phyloP scores from a whole-genome alignment of 2,329 filamentous ascomycete genomes.

The Trichophyton verrucosum region DNA sequence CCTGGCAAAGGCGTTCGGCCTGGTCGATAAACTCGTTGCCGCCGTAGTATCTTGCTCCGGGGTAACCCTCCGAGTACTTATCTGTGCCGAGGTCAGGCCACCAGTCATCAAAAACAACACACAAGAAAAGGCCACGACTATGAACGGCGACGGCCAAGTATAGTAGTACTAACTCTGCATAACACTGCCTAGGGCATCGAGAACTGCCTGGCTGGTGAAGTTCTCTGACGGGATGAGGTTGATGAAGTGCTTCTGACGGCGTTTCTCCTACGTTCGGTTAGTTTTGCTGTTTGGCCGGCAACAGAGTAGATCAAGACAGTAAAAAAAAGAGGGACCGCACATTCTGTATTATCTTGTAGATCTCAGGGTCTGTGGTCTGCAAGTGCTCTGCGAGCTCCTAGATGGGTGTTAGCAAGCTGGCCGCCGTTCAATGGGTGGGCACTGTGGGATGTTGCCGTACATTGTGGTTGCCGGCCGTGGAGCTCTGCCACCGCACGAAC shows the following conservation, averaged over 20 bases:
- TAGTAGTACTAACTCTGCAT: constrained; percentile 64
- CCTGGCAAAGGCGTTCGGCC: constrained; percentile 78
- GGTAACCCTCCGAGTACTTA: constrained; percentile 98
- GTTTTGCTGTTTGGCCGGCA: neutral
- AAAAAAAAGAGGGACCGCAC: constrained; percentile 34
- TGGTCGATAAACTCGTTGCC: constrained; percentile 94
- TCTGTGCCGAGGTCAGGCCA: constrained; percentile 42
- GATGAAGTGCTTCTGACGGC: constrained; percentile 93
- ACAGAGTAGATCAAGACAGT: neutral
- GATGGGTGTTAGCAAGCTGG: neutral
- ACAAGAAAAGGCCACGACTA: neutral
- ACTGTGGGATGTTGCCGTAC: constrained; percentile 16
- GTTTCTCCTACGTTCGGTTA: constrained; percentile 59
- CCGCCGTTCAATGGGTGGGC: neutral
- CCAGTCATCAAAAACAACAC: neutral
- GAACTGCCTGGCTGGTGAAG: constrained; percentile 83
- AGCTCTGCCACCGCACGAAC: constrained; percentile 25
- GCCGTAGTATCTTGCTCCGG: constrained; percentile 89
- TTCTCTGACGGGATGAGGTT: constrained; percentile 94
- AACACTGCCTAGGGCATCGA: constrained; percentile 81
- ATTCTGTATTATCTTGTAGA: constrained; percentile 84
- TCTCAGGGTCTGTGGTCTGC: constrained; percentile 70
- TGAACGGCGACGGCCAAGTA: too few relatives aligned
- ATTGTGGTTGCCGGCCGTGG: constrained; percentile 30
- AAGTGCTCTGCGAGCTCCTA: constrained; percentile 71